phyloP scores from a whole-genome alignment of 2,329 filamentous ascomycete species.

The Thielaviopsis punctulata region DNA sequence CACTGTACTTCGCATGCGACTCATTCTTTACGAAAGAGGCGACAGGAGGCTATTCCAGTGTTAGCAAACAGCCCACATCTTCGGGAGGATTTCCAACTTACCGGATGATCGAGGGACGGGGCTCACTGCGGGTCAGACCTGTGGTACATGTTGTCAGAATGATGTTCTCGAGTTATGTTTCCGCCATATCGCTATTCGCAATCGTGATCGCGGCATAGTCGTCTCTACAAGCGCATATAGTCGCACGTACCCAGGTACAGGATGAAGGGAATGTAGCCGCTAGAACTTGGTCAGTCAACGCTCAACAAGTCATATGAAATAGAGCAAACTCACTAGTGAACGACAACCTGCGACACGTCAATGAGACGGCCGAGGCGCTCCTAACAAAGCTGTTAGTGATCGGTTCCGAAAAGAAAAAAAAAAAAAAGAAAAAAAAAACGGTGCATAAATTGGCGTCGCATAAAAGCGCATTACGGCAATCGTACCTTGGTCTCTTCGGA shows the following conservation, averaged over 20 bases:
- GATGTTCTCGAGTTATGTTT: background rate
- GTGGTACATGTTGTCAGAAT: slow-evolving; percentile 16
- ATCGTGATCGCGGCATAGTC: background rate
- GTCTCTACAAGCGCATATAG: slow-evolving; percentile 15
- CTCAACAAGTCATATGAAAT: background rate
- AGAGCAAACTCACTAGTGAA: slow-evolving; percentile 67
- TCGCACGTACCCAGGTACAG: slow-evolving; percentile 67
- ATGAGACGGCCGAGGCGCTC: slow-evolving; percentile 97
- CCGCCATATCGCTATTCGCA: background rate
- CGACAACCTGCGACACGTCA: slow-evolving; percentile 78
- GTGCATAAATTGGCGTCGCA: background rate
- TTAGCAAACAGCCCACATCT: background rate
- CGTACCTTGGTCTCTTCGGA: slow-evolving; percentile 94
- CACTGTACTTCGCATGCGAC: background rate
- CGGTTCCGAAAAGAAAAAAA: no score
- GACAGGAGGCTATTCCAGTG: slow-evolving; percentile 36
- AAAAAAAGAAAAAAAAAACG: no score
- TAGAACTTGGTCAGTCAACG: slow-evolving; percentile 20
- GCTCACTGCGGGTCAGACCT: slow-evolving; percentile 92
- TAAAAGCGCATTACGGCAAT: background rate
- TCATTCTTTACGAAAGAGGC: slow-evolving; percentile 38
- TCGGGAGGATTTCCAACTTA: slow-evolving; percentile 18
- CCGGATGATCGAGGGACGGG: slow-evolving; percentile 56
- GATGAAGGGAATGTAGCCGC: slow-evolving; percentile 91
- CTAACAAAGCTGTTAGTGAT: slow-evolving; percentile 28